Percentiles rank a stretch among this genome's conserved stretches.
Conservation (phyloP, 1,284 basidiomycete species). For the Pterula multifida region DNA sequence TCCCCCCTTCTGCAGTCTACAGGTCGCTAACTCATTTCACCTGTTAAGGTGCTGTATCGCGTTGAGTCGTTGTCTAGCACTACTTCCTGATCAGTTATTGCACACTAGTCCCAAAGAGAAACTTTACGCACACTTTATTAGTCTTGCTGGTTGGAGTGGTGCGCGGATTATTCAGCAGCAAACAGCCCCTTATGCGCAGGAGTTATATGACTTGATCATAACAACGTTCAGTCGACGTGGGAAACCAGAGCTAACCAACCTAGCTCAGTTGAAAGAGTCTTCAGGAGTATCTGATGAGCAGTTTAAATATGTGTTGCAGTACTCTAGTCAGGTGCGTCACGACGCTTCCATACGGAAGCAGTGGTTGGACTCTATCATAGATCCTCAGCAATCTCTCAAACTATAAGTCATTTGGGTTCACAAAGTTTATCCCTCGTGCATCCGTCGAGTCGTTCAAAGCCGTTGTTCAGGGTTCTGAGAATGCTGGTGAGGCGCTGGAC, state of each 20-base stretch:
- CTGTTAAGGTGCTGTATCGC: conserved; percentile 40
- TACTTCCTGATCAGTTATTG: conserved; percentile 2
- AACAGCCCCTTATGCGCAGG: conserved; percentile 17
- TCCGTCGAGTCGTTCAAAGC: conserved; percentile 46
- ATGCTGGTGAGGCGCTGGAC: conserved; percentile 36
- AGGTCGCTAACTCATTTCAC: conserved; percentile 53
- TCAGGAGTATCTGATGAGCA: conserved; percentile 45
- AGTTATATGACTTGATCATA: conserved; percentile 61
- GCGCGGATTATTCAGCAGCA: conserved; percentile 60
- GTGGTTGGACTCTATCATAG: conserved; percentile 22
- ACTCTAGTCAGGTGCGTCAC: conserved; percentile 50
- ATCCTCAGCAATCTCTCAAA: conserved; percentile 69
- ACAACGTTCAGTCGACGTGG: conserved; percentile 51
- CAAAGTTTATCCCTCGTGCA: conserved; percentile 71
- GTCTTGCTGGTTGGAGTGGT: conserved; percentile 68
- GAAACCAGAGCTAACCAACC: conserved; percentile 34
- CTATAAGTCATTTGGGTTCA: conserved; percentile 72
- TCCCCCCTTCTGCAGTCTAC: conserved; percentile 57
- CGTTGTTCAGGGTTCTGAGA: conserved; percentile 48
- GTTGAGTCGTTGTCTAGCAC: conserved; percentile 5
- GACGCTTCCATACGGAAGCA: not conserved
- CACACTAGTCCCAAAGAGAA: conserved; percentile 51
- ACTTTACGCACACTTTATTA: conserved; percentile 62
- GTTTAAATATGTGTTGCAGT: conserved; percentile 61
- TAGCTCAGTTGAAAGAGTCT: conserved; percentile 37